phyloP scores from a whole-genome alignment of 2,329 filamentous ascomycete species.

The Trichoderma koningii region DNA sequence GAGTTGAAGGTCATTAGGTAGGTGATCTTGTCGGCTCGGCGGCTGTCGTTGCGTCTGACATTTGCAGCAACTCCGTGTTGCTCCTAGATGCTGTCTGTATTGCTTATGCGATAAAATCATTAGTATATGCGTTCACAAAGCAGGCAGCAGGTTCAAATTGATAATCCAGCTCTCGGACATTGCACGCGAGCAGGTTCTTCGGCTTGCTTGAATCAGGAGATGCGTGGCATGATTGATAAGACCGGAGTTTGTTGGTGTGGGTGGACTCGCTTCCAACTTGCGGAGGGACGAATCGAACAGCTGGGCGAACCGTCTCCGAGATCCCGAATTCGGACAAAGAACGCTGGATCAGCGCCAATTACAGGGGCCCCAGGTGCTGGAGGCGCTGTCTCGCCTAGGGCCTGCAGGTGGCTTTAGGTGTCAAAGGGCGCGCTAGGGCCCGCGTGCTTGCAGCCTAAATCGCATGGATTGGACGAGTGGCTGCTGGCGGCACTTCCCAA shows the following conservation, averaged over 20 bases:
- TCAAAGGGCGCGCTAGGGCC: constrained; percentile 10
- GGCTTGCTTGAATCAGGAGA: constrained; percentile 17
- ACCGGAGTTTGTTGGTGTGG: constrained; percentile 1
- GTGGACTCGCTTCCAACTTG: background rate
- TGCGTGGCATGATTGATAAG: constrained; percentile 23
- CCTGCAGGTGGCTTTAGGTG: background rate
- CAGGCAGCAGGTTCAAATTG: background rate
- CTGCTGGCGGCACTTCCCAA: constrained; percentile 18
- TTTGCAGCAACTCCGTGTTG: background rate
- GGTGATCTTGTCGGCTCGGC: background rate
- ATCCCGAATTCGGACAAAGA: constrained; percentile 24
- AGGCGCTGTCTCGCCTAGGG: background rate
- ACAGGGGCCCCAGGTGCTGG: background rate
- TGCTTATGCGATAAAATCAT: background rate
- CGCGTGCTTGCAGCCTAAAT: constrained; percentile 7
- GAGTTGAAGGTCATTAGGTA: too few species aligned
- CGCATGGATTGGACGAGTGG: background rate
- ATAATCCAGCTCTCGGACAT: background rate
- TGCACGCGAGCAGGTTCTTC: background rate
- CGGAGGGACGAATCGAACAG: background rate
- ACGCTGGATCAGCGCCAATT: background rate
- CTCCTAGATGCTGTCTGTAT: background rate
- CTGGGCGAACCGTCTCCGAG: constrained; percentile 13
- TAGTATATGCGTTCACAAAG: background rate
- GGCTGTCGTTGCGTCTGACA: background rate